Evolutionary conservation across 1,139 yeast genomes (phyloP).

Genomic region (Kodamaea sp.): DNA sequence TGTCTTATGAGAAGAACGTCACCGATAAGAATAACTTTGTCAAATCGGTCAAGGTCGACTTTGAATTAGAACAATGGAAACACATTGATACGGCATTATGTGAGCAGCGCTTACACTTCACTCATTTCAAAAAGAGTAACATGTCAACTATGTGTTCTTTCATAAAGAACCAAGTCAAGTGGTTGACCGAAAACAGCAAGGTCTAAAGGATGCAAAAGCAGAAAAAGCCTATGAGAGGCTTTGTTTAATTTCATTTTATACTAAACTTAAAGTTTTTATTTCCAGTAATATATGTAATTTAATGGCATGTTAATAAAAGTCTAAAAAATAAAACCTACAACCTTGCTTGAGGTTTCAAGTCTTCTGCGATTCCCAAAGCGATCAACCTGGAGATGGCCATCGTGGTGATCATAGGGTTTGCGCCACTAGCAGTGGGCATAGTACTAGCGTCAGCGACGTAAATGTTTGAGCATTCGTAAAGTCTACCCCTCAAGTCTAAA

Average conservation of each 20-base stretch:
- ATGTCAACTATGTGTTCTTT: slow-evolving; percentile 26
- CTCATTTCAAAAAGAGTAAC: slow-evolving; percentile 23
- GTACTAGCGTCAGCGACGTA: slow-evolving; percentile 57
- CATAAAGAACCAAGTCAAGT: slow-evolving; percentile 27
- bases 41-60: slow-evolving; percentile 19
- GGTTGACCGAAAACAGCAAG: slow-evolving; percentile 16
- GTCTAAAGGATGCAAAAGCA: background rate
- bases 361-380: slow-evolving; percentile 33
- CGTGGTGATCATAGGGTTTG: slow-evolving; percentile 50
- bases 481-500: slow-evolving; percentile 45
- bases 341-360: slow-evolving; percentile 30
- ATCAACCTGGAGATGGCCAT: slow-evolving; percentile 41
- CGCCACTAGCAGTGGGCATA: slow-evolving; percentile 59
- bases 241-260: too few relatives aligned
- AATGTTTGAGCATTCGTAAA: slow-evolving; percentile 51
- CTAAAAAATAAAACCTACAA: slow-evolving; percentile 16
- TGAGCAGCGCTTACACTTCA: slow-evolving; percentile 23
- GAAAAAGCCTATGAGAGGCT: too few relatives aligned
- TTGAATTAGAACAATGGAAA: slow-evolving; percentile 36
- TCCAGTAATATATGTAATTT: background rate
- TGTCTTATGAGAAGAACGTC: slow-evolving; percentile 17
- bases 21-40: slow-evolving; percentile 5
- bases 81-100: slow-evolving; percentile 29
- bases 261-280: too few relatives aligned
- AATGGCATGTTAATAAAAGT: background rate